Base-by-base conservation (phyloP, 495 filamentous ascomycete species). In the Hypoxylon crocopeplum region DNA sequence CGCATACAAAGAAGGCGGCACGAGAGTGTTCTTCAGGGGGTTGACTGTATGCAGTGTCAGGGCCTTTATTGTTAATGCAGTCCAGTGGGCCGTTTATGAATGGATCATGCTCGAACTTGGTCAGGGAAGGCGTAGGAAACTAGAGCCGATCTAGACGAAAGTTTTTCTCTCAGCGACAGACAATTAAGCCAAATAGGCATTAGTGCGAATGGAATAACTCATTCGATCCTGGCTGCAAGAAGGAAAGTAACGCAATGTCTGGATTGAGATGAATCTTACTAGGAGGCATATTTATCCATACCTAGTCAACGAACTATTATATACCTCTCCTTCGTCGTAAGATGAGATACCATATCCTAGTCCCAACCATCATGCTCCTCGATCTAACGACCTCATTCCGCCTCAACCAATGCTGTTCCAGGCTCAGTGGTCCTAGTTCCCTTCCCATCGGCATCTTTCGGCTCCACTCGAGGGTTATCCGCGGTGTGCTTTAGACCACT, bases 71-170 rank as follows among this genome's bases (percentile, higher is more conserved):
- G 92, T 96, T 46, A 93, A 96, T 76, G 82, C 84, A 0, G 80
- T 79, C 22, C 84, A 97, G 79, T 97, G 90, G 90, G 87, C 86
- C 3, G 84, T 90, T 22, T 96, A 94, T 73, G 90, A 94, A 75
- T 90, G 87, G 86, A 78, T 89, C 62, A 90, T 94, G 85, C 75
- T 69, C 6, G 72, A 81, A 58, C 49, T 84, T 10, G 72, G 74
- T 33, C 62, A 72, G 38, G 49, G 48, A 3, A 62, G 59, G 20
- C 13, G 50, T 41, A 40, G 34, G 39, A 59, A 33, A 48, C 2
- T 25, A 29, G 37, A 64, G 29, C 62, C 56, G 19, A 41, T 44
- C 6, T 55, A 60, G 38, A 13, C 27, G 11, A 13, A 11, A 10
- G 16, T 4, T 4, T 17, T 19, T 4, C 34, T 19, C 32, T 2